phyloP scores from a whole-genome alignment of 73 alveolate species.

The Paramecium primaurelia region DNA sequence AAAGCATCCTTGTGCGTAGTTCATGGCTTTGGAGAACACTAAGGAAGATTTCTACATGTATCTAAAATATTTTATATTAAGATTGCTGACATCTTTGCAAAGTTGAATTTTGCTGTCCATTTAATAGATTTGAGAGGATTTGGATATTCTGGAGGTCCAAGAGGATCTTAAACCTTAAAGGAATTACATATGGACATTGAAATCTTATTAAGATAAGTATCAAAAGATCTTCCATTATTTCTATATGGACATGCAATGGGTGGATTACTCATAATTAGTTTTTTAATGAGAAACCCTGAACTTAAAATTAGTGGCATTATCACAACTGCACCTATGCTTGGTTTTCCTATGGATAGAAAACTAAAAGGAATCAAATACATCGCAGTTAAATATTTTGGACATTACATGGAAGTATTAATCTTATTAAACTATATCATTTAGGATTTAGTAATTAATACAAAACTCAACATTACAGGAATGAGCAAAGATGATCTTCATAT shows the following conservation, averaged over 20 bases:
- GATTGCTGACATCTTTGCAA: slow-evolving; percentile 72
- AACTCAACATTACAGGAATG: slow-evolving; percentile 53
- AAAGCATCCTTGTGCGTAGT: slow-evolving; percentile 75
- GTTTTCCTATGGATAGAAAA: slow-evolving; percentile 57
- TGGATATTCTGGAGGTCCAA: slow-evolving; percentile 84
- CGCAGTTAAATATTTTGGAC: slow-evolving; percentile 51
- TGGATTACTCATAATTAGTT: slow-evolving; percentile 66
- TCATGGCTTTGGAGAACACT: slow-evolving; percentile 89
- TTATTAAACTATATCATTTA: not conserved
- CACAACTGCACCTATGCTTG: slow-evolving; percentile 62
- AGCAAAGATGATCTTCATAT: slow-evolving; percentile 47
- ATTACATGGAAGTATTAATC: slow-evolving; percentile 42
- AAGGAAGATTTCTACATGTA: slow-evolving; percentile 70
- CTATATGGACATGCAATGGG: slow-evolving; percentile 91
- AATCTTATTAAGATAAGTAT: slow-evolving; percentile 61
- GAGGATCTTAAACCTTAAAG: slow-evolving; percentile 56
- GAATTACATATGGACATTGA: slow-evolving; percentile 73
- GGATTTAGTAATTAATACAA: slow-evolving; percentile 60
- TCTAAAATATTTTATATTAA: not conserved
- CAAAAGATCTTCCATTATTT: slow-evolving; percentile 75
- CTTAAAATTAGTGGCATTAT: slow-evolving; percentile 58
- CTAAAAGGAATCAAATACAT: slow-evolving; percentile 17
- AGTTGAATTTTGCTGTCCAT: slow-evolving; percentile 79
- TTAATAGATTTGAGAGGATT: slow-evolving; percentile 80
- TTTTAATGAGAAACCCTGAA: slow-evolving; percentile 75